phyloP scores from a whole-genome alignment of 2,329 filamentous ascomycete species.

The Diaporthe sp. region DNA sequence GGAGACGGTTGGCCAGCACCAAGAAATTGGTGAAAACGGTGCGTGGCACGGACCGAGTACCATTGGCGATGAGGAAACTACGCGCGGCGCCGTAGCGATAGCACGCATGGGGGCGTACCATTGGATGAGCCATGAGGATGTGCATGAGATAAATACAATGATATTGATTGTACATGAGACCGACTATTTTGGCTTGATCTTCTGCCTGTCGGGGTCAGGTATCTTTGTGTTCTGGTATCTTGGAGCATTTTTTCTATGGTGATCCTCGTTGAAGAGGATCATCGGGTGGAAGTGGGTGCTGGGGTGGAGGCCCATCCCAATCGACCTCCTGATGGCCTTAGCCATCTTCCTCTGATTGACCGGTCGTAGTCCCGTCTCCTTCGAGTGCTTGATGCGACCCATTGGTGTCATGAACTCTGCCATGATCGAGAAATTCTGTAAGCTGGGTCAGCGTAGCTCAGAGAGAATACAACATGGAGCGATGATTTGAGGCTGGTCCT shows the following conservation, averaged over 20 bases:
- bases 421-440: conserved; percentile 91
- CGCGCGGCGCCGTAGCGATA: conserved; percentile 18
- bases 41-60: conserved; percentile 39
- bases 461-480: not conserved
- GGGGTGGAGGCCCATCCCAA: conserved; percentile 93
- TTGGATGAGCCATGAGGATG: conserved; percentile 6
- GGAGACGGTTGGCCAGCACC: conserved; percentile 22
- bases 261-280: conserved; percentile 65
- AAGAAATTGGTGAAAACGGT: conserved; percentile 33
- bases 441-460: not conserved
- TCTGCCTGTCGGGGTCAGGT: conserved; percentile 31
- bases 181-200: conserved; percentile 34
- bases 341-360: conserved; percentile 95
- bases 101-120: not conserved
- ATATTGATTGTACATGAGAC: conserved; percentile 34
- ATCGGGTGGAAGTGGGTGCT: conserved; percentile 92
- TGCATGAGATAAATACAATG: conserved; percentile 32
- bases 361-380: conserved; percentile 82
- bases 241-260: conserved; percentile 48
- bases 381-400: conserved; percentile 86
- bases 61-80: conserved; percentile 17
- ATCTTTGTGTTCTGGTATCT: conserved; percentile 40
- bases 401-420: conserved; percentile 88
- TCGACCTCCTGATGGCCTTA: conserved; percentile 89
- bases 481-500: not conserved